Percentiles rank a stretch among this genome's conserved stretches.
These are phyloP conservation scores for Neoscytalidium dimidiatum DNA, from an alignment of 2,329 filamentous ascomycete species.

Conservation along the genomic window DNA sequence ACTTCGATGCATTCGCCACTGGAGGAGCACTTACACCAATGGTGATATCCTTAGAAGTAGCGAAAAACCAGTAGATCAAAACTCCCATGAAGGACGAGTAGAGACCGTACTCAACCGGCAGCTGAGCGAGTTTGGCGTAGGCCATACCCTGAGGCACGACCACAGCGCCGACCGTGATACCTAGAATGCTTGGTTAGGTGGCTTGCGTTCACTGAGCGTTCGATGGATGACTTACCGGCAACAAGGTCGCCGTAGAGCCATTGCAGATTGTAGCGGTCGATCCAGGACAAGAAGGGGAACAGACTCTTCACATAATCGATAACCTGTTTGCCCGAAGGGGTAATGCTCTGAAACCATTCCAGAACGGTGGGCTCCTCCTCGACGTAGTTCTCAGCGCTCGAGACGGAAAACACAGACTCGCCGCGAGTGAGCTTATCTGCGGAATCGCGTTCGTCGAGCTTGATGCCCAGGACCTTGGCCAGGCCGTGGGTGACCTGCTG, in stretches of 20 bases:
- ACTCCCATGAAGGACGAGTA: conserved; percentile 98
- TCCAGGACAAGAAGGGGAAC: conserved; percentile 92
- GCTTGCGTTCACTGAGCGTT: not conserved
- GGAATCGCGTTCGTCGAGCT: conserved; percentile 69
- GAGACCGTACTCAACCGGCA: conserved; percentile 81
- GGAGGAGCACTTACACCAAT: conserved; percentile 77
- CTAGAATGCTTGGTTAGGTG: conserved; percentile 38
- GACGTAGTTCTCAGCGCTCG: conserved; percentile 75
- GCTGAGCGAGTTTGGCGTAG: conserved; percentile 79
- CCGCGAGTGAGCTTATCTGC: conserved; percentile 69
- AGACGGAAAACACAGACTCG: conserved; percentile 76
- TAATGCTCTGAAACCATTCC: conserved; percentile 69
- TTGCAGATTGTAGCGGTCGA: conserved; percentile 80
- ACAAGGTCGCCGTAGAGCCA: conserved; percentile 87
- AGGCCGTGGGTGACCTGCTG: conserved; percentile 69
- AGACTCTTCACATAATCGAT: conserved; percentile 66
- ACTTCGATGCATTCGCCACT: not conserved
- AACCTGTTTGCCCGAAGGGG: conserved; percentile 61
- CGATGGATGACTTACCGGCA: conserved; percentile 72
- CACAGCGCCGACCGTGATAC: conserved; percentile 72
- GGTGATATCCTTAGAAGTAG: conserved; percentile 97
- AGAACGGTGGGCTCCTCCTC: conserved; percentile 75
- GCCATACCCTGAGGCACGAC: conserved; percentile 98
- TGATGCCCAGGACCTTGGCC: conserved; percentile 81
- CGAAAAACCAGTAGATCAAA: conserved; percentile 95